Evolutionary conservation across 2,329 filamentous ascomycete genomes (phyloP), one percentile per base, ranked within the genome.

Genomic region (Aspergillus carbonarius): DNA sequence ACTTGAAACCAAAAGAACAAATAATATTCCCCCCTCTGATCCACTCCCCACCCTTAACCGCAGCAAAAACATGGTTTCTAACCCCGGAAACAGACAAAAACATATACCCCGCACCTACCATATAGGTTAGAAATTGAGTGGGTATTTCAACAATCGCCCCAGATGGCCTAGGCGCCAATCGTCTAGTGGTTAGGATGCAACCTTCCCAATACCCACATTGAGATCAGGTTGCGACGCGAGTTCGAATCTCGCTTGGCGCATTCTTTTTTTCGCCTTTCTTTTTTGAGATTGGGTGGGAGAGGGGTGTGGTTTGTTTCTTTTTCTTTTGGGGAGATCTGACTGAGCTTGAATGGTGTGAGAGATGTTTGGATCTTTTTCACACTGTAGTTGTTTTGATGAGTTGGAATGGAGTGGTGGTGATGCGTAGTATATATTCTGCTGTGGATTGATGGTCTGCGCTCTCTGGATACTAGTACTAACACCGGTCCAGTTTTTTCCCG

Each of bases 241-340:
- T 54, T 54, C 51, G 51, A 54, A 42, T 54, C 51, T 54, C 51
- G 51, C 51, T 54, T 54, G 51, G 51, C 51, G 51, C 51, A 53
- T 18, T 32, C 30, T 32, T 44, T 53, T 53, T 53, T 25, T 53
- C 6, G 39, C 1, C 15, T 40, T 10, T 53, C 5, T 52, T 17
- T 42, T 20, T 49, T 18, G n/a, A n/a, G n/a, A n/a, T n/a, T n/a
- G n/a, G n/a, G n/a, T n/a, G n/a, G 23, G 5, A 23, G 23, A 5
- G 23, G 10, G 34, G 34, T 2, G 10, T 1, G 7, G 25, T 18
- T 40, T 40, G 4, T 42, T 42, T 18, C 3, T 42, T 42, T 18
- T 42, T 20, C 23, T 42, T 42, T 42, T 23, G 23, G n/a, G n/a
- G n/a, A n/a, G n/a, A n/a, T n/a, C n/a, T n/a, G n/a, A n/a, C n/a